A percentile compares a stretch with the other conserved stretches of the same genome.
Evolutionary conservation across 2,329 filamentous ascomycete species (phyloP).

Genomic region (Acarospora socialis): DNA sequence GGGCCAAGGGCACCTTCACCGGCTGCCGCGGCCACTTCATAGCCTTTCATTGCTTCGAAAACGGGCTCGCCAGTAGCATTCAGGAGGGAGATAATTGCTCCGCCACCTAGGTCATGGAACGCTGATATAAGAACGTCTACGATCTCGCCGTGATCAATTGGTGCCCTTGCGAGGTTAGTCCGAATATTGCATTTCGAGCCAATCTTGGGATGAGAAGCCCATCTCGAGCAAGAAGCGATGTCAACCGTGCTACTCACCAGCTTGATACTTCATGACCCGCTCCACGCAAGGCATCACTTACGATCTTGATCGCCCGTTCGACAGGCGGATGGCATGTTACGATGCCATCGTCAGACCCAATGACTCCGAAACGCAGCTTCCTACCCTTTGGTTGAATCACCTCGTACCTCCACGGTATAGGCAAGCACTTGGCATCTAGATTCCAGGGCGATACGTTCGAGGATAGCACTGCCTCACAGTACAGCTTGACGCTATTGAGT

Average conservation of each 20-base stretch:
- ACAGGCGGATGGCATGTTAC: constrained; percentile 26
- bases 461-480: constrained; percentile 42
- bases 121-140: constrained; percentile 16
- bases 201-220: constrained; percentile 28
- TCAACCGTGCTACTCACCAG: no score
- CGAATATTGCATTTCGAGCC: constrained; percentile 23
- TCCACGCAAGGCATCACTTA: constrained; percentile 20
- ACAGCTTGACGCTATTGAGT: constrained; percentile 27
- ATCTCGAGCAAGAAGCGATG: constrained; percentile 24
- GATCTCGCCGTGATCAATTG: constrained; percentile 22
- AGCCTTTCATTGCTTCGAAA: background rate
- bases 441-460: constrained; percentile 38
- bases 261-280: constrained; percentile 27
- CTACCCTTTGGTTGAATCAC: constrained; percentile 22
- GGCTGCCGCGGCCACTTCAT: background rate
- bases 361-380: constrained; percentile 25
- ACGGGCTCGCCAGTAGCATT: constrained; percentile 17
- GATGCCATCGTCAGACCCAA: constrained; percentile 23
- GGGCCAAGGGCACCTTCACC: constrained; percentile 19
- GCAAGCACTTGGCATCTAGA: constrained; percentile 29
- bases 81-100: constrained; percentile 19
- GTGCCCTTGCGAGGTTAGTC: constrained; percentile 27
- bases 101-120: constrained; percentile 22
- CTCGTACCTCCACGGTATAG: constrained; percentile 26
- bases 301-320: constrained; percentile 21